Evolutionary conservation across 2,329 filamentous ascomycete species (phyloP), one percentile per base, ranked within the genome.

Genomic region (Hirsutella minnesotensis): DNA sequence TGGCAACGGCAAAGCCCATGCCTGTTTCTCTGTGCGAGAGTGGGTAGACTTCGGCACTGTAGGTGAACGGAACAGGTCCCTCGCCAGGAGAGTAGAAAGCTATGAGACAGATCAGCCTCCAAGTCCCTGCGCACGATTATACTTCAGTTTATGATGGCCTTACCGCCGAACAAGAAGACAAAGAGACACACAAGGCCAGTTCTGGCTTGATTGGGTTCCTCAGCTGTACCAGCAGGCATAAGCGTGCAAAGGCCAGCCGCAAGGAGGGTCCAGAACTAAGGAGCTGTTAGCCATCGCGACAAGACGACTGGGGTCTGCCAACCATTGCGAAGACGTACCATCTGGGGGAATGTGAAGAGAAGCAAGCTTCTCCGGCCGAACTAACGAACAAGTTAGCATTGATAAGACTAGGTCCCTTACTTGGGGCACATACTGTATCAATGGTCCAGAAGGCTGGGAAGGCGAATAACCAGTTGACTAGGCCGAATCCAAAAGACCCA

Each of bases 391-490:
- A 12, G 22, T 41, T n/a, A 41, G 39, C 39, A 24, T 5, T 3
- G 18, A 7, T 15, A 8, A n/a, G 3, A 4, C 8, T n/a, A 12
- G 15, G 13, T 18, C 31, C 7, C 12, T 8, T 9, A 21, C 13
- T 3, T 9, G 22, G 8, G n/a, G 10, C 19, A 38, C 53, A 44
- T 47, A 55, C 53, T 15, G 77, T 81, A 51, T 83, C 79, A 41
- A 83, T 82, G 3, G 78, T 81, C 66, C 71, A 79, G 45, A 82
- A 64, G 2, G 79, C 78, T 0, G 78, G 79, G 59, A 74, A 78
- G n/a, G 79, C 76, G 47, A 81, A 82, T 16, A 81, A 42, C 56
- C 81, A 82, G 51, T 81, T 81, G 48, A 81, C 66, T 18, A 79
- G 56, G 34, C 69, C 68, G 40, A 68, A 70, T 9, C 69, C 68